phyloP scores from a whole-genome alignment of 164 flowering plant species.

The Aristolochia contorta region DNA sequence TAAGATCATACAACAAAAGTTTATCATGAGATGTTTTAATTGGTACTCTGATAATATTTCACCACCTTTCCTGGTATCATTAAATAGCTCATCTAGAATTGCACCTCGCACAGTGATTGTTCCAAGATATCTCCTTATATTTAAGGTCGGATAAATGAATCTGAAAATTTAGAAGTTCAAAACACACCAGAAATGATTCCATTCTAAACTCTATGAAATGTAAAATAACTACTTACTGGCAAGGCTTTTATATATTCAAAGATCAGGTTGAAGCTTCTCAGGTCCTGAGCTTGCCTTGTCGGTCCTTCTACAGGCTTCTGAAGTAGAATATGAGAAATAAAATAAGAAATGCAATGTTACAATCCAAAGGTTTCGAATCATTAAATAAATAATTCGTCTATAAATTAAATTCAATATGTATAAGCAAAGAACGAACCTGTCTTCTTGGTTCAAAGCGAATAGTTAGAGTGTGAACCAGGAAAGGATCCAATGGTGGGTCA shows the following conservation, averaged over 20 bases:
- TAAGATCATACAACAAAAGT: no score
- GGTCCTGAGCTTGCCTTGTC: conserved; percentile 50
- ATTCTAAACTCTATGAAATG: neutral
- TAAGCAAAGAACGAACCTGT: conserved; percentile 47
- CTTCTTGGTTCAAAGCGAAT: conserved; percentile 95
- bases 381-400: neutral
- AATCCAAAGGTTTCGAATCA: neutral
- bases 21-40: no score
- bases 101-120: no score
- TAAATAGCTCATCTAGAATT: no score
- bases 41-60: no score
- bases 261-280: conserved; percentile 76
- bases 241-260: conserved; percentile 87
- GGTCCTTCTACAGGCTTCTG: conserved; percentile 68
- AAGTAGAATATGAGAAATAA: neutral
- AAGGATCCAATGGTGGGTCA: conserved; percentile 95
- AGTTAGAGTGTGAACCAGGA: conserved; percentile 90
- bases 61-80: no score
- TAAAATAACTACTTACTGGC: conserved; percentile 53
- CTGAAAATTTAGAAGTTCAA: no score
- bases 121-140: no score
- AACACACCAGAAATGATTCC: conserved; percentile 12
- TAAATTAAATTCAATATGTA: no score
- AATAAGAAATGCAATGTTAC: neutral
- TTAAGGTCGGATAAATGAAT: no score